Evolutionary conservation across 352 stramenopile genomes (phyloP), one percentile per base, ranked within the genome.

Genomic region (Phytophthora pseudosyringae): DNA sequence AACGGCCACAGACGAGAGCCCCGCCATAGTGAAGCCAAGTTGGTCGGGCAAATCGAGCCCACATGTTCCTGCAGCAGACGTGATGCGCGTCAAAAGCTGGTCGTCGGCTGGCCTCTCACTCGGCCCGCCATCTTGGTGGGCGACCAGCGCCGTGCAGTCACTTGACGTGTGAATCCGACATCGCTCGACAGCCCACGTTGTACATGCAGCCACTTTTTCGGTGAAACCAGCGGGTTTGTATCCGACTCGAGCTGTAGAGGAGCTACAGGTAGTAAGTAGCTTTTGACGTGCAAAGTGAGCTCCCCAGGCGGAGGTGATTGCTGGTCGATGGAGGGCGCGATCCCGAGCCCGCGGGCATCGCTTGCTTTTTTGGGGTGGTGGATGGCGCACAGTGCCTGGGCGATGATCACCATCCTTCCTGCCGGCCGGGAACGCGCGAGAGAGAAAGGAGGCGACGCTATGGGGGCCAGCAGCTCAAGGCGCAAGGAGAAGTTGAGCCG

Each of bases 1-100:
- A 21, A 56, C 12, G 13, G 25, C n/a, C 44, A 32, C 46, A 46
- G 54, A 32, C 29, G n/a, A 49, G 40, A 43, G 16, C 18, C 10
- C 35, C 13, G 21, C 21, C 3, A 50, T 41, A 55, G 49, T 53
- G 58, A 43, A 53, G 11, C 3, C 18, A 47, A 43, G 40, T 54
- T 40, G 51, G 38, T 63, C 54, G 46, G 41, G 52, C 41, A 53
- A 52, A 63, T 56, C 51, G 21, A 32, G 18, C 25, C 53, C 53
- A 64, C 54, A 53, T 69, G 61, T 59, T 64, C 52, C 25, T 39
- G 45, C 53, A 64, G 61, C 47, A 64, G 28, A 32, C 16, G 12
- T 10, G 55, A 40, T 18, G 35, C 35, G 35, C 15, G 35, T 40
- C 35, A n/a, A 40, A 40, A 40, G 11, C 8, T 40, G 8, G 11